Evolutionary conservation across 1,139 yeast genomes (phyloP).

Genomic region (Hansenula lynferdii): DNA sequence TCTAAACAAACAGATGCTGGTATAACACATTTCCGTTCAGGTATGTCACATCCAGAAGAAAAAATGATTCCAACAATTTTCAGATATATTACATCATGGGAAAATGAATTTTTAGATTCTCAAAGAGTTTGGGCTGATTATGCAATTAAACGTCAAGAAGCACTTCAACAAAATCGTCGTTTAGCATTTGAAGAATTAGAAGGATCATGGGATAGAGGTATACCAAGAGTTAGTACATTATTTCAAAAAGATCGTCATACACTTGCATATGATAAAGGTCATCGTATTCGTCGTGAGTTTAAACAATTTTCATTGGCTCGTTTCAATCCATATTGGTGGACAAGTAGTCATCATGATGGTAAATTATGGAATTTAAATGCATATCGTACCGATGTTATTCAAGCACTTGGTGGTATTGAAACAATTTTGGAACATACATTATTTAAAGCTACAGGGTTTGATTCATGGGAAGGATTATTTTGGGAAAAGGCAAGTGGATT

Average conservation of each 20-base stretch:
- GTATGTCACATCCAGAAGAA: constrained; percentile 78
- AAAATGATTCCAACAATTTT: constrained; percentile 89
- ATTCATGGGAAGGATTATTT: constrained; percentile 97
- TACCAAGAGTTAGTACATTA: constrained; percentile 91
- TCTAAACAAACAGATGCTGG: constrained; percentile 94
- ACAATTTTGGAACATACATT: constrained; percentile 93
- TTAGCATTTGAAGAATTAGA: constrained; percentile 92
- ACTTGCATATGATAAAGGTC: constrained; percentile 92
- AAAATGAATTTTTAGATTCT: constrained; percentile 89
- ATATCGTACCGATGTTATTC: constrained; percentile 93
- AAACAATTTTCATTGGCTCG: constrained; percentile 68
- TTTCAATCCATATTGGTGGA: constrained; percentile 96
- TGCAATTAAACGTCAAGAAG: constrained; percentile 85
- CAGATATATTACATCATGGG: constrained; percentile 94
- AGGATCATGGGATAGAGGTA: constrained; percentile 92
- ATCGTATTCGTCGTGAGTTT: constrained; percentile 76
- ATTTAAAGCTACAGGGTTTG: constrained; percentile 96
- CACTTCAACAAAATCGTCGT: constrained; percentile 79
- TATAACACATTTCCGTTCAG: constrained; percentile 89
- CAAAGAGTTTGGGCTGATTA: constrained; percentile 98
- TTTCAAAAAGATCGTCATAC: constrained; percentile 96
- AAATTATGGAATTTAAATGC: constrained; percentile 91
- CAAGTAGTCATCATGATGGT: constrained; percentile 90
- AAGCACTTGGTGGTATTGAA: constrained; percentile 96
- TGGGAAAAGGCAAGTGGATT: constrained; percentile 98